phyloP scores from a whole-genome alignment of 2,329 filamentous ascomycete genomes.

The Elsinoe necatrix region DNA sequence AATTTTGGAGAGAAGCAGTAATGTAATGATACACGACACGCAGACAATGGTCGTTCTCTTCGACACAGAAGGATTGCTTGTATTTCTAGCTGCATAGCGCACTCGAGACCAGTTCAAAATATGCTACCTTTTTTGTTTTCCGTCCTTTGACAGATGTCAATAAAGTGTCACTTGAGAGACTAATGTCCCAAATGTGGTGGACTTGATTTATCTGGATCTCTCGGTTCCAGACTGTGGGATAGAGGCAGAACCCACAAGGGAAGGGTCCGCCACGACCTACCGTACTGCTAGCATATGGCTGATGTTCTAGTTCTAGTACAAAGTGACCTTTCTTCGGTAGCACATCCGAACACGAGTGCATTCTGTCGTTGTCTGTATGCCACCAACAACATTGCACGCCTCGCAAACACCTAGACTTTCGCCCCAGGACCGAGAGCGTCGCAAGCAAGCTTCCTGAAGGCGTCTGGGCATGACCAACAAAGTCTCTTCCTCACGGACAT shows the following conservation, averaged over 20 bases:
- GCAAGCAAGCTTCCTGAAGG: slow-evolving; percentile 7
- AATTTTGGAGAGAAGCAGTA: background rate
- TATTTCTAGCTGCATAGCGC: slow-evolving; percentile 9
- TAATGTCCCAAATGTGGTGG: background rate
- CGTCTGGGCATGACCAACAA: background rate
- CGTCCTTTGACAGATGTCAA: background rate
- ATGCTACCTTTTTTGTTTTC: background rate
- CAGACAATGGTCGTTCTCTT: background rate
- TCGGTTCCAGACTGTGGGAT: background rate
- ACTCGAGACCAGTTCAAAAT: background rate
- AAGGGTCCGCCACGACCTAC: background rate
- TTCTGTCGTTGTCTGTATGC: background rate
- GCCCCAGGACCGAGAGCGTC: background rate
- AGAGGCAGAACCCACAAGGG: background rate
- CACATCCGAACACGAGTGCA: slow-evolving; percentile 3
- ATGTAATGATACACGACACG: slow-evolving; percentile 14
- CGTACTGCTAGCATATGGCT: background rate
- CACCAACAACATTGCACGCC: background rate
- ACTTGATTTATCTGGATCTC: background rate
- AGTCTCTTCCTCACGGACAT: background rate
- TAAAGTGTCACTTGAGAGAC: background rate
- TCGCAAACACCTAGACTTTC: background rate
- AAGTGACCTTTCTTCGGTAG: background rate
- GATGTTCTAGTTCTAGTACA: too few relatives aligned
- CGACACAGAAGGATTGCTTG: background rate